Percentiles rank a stretch among this genome's conserved stretches.
Evolutionary conservation across 768 basidiomycete species (phyloP).

Genomic region (Boletus subcaerulescens): DNA sequence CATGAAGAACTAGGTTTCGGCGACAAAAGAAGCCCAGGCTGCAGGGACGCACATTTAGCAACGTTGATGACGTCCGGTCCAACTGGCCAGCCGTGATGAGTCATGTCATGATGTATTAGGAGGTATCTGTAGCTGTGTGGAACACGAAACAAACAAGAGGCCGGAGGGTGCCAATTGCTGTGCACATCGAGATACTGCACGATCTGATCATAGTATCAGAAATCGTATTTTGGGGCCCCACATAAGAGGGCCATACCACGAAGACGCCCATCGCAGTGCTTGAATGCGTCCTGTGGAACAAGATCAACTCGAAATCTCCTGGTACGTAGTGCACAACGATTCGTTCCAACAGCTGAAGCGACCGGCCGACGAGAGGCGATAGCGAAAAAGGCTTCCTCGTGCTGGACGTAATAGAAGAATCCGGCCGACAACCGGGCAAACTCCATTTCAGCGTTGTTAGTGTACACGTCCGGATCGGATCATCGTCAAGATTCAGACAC

Average conservation of each 20-base stretch:
- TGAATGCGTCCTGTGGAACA: neutral
- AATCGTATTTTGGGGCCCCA: neutral
- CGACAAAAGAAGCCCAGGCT: neutral
- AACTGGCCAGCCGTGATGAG: neutral
- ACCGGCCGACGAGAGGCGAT: neutral
- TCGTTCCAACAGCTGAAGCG: neutral
- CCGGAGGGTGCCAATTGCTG: no score
- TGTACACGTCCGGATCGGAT: neutral
- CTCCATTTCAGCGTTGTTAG: neutral
- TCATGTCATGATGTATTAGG: neutral
- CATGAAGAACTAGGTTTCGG: neutral
- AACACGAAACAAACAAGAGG: neutral
- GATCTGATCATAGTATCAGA: neutral
- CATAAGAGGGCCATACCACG: neutral
- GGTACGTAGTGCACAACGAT: neutral
- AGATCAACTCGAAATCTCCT: no score
- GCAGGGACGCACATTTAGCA: neutral
- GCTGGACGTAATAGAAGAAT: neutral
- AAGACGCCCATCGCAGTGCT: neutral
- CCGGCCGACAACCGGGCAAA: neutral
- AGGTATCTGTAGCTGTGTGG: neutral
- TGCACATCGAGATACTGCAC: neutral
- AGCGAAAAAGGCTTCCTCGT: neutral
- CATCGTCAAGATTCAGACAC: neutral
- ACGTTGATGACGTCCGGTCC: neutral